Evolutionary conservation across 2,329 filamentous ascomycete species (phyloP), one percentile per base, ranked within the genome.

Genomic region (Fusarium sp.): DNA sequence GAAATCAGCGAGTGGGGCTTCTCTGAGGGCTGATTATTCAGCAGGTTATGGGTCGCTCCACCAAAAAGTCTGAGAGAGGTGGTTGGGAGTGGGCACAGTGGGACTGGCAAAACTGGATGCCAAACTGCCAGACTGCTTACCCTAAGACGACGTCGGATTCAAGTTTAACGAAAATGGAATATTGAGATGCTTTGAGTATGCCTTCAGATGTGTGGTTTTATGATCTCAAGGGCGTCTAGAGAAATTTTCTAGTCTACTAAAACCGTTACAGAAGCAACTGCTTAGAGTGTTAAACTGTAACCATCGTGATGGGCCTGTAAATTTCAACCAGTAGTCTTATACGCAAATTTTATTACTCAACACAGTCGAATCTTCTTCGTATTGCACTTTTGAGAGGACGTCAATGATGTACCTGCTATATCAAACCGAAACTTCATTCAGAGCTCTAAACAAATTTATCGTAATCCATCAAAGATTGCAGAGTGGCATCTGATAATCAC

Each of bases 1-100:
- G 41, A 47, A 22, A 30, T 45, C 16, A 20, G n/a, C 0, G 2
- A n/a, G 76, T 76, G 77, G 78, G 71, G 48, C 67, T 20, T 12
- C 30, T 7, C 12, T 12, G 16, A 25, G 12, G 13, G 9, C 7
- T 42, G 12, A 14, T 75, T 71, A 75, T 57, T 75, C 65, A 75
- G 61, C 60, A 54, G 10, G 6, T 16, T 22, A 7, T 25, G 24
- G 18, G 7, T 27, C 24, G 12, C 48, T 49, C 58, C 49, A 63
- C 49, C 29, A 22, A 34, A 47, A 27, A 20, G 20, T 45, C 44
- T 18, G n/a, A 20, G 9, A 18, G 14, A 14, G 59, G 20, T 45
- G 44, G 51, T 37, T 58, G 60, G 37, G 27, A 41, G 49, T 53
- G 34, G 49, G 27, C 24, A 41, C 13, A 11, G 24, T 34, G 32